Evolutionary conservation across 257 asterid species (phyloP).

Genomic region (Przewalskia tangutica): DNA sequence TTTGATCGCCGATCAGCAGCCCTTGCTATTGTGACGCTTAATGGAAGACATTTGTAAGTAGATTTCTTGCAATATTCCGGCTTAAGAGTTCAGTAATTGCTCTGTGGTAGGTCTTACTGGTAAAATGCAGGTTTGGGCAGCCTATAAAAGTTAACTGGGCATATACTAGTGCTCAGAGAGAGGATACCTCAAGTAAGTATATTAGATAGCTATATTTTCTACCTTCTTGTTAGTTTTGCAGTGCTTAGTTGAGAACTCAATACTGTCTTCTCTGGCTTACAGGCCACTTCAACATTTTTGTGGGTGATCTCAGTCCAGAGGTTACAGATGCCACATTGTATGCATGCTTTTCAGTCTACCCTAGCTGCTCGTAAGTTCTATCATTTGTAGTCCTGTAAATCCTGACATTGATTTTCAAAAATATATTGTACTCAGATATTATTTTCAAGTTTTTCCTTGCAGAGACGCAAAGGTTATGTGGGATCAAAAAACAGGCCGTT

Average conservation of each 20-base stretch:
- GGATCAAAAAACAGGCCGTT: conserved; percentile 92
- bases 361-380: conserved; percentile 58
- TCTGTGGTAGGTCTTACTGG: neutral
- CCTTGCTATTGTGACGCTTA: conserved; percentile 53
- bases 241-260: neutral
- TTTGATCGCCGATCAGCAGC: conserved; percentile 71
- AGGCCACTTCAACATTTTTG: conserved; percentile 77
- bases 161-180: conserved; percentile 69
- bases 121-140: conserved; percentile 59
- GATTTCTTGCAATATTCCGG: neutral
- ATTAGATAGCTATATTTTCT: neutral
- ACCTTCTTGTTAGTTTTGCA: neutral
- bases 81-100: neutral
- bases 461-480: conserved; percentile 94
- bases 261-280: conserved; percentile 8
- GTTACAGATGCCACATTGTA: conserved; percentile 68
- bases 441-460: conserved; percentile 11
- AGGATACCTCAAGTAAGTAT: conserved; percentile 62
- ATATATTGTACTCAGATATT: neutral
- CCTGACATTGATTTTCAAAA: neutral
- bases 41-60: conserved; percentile 71
- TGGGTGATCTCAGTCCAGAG: conserved; percentile 89
- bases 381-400: neutral
- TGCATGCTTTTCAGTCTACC: conserved; percentile 61
- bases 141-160: conserved; percentile 89